Conservation (phyloP, 2,329 filamentous ascomycete species). For the Massarina eburnea region DNA sequence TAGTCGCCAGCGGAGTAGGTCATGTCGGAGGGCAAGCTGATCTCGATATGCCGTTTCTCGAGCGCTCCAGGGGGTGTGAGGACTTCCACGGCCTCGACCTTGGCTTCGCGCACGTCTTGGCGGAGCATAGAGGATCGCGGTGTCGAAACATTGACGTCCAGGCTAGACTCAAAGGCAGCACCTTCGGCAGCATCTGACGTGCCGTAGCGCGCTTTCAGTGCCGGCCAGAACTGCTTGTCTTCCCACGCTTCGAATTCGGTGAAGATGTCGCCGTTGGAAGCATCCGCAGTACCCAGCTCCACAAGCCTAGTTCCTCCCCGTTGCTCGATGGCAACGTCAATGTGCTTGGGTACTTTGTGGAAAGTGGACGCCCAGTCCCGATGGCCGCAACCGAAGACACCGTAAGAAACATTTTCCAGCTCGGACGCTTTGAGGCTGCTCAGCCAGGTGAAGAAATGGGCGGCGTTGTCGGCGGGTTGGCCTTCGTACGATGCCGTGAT, state of each 20-base stretch:
- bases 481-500: constrained; percentile 48
- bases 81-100: constrained; percentile 34
- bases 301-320: constrained; percentile 35
- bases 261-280: constrained; percentile 43
- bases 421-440: constrained; percentile 28
- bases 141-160: constrained; percentile 37
- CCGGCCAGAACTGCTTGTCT: constrained; percentile 42
- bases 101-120: constrained; percentile 41
- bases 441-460: constrained; percentile 46
- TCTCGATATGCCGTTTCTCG: constrained; percentile 46
- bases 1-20: constrained; percentile 76
- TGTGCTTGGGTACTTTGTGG: constrained; percentile 43
- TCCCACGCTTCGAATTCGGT: constrained; percentile 47
- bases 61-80: constrained; percentile 28
- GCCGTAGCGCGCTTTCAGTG: constrained; percentile 35
- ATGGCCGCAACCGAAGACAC: constrained; percentile 47
- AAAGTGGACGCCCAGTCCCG: constrained; percentile 47
- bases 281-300: constrained; percentile 38
- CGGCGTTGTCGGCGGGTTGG: constrained; percentile 47
- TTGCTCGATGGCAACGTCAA: constrained; percentile 35
- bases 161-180: constrained; percentile 25
- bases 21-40: constrained; percentile 50
- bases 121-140: constrained; percentile 38
- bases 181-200: constrained; percentile 24
- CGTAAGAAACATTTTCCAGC: constrained; percentile 39